Base-by-base conservation (phyloP, 306 rosid genomes). In the Vachellia pachyceras region DNA sequence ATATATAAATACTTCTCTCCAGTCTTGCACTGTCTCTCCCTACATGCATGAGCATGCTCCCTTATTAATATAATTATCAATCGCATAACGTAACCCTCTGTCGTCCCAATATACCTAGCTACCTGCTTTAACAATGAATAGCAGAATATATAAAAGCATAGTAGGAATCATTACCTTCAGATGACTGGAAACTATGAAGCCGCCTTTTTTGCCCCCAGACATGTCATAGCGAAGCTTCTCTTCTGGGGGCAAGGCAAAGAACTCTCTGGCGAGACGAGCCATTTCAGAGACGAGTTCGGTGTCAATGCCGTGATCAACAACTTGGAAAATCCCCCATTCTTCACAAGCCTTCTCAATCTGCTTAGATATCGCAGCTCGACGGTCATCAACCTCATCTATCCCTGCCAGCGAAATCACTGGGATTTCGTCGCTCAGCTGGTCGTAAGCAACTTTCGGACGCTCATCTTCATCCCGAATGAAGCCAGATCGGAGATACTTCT, bases 121-220 rank as follows among this genome's bases (percentile, higher is more conserved):
- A 3, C 13, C 47, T 44, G 11, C 11, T 14, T 10, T 45, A 45
- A 45, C 49, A 45, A 10, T 17, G 52, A 47, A 13, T 13, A 2
- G 58, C 35, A 57, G 23, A 22, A 57, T 13, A 49, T 49, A 13
- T n/a, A 55, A 58, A n/a, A 2, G 11, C 11, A 20, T 25, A 23
- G 17, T 7, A 58, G 15, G 23, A 58, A 50, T 50, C 58, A 9
- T 55, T 74, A 94, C 98, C 78, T 94, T 90, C 9, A 95, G 90
- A 65, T 95, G 99, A 83, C 99, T 95, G 14, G 99, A 95, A 82
- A 95, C 97, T 4, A 90, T 88, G 87, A 95, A 95, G 0, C 99
- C 99, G 1, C 99, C 99, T 69, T 90, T 95, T 65, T 93, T 90
- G 81, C 97, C 99, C 15, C 99, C 97, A 18, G 98, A 66, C 99